Conservation (phyloP, 2,329 filamentous ascomycete species). For the Pseudogymnoascus sp. region DNA sequence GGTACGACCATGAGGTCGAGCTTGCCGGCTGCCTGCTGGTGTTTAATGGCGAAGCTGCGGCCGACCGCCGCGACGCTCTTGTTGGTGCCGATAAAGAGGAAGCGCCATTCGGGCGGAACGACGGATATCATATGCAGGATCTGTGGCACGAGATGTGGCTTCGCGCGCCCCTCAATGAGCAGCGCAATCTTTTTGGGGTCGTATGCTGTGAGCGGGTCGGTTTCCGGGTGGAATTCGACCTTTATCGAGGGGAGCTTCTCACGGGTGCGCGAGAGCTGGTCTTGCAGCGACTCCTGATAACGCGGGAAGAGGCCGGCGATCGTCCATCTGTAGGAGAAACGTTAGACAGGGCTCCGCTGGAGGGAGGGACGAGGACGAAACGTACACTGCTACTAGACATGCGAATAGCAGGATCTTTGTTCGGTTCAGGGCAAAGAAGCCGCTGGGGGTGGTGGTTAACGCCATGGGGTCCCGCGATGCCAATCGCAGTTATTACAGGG, state of each 20-base stretch:
- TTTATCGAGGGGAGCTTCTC: slow-evolving; percentile 11
- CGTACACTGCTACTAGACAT: background rate
- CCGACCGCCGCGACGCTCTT: slow-evolving; percentile 40
- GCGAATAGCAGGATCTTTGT: background rate
- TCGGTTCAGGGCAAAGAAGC: background rate
- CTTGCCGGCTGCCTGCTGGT: slow-evolving; percentile 44
- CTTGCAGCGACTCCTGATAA: slow-evolving; percentile 9
- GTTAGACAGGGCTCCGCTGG: background rate
- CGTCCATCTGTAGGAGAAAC: background rate
- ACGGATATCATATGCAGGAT: slow-evolving; percentile 50
- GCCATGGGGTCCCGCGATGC: background rate
- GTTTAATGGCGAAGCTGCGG: slow-evolving; percentile 39
- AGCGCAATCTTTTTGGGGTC: slow-evolving; percentile 48
- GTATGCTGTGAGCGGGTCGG: slow-evolving; percentile 17
- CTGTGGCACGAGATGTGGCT: slow-evolving; percentile 43
- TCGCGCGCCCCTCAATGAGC: slow-evolving; percentile 45
- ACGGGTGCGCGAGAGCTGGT: background rate
- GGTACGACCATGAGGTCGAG: slow-evolving; percentile 44
- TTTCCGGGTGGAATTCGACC: slow-evolving; percentile 13
- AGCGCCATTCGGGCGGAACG: slow-evolving; percentile 49
- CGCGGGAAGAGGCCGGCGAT: slow-evolving; percentile 8
- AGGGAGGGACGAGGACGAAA: background rate
- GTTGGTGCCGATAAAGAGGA: slow-evolving; percentile 48
- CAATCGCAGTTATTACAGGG: background rate
- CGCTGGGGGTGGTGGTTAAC: background rate